phyloP scores from a whole-genome alignment of 495 filamentous ascomycete species.

The Apodospora peruviana region DNA sequence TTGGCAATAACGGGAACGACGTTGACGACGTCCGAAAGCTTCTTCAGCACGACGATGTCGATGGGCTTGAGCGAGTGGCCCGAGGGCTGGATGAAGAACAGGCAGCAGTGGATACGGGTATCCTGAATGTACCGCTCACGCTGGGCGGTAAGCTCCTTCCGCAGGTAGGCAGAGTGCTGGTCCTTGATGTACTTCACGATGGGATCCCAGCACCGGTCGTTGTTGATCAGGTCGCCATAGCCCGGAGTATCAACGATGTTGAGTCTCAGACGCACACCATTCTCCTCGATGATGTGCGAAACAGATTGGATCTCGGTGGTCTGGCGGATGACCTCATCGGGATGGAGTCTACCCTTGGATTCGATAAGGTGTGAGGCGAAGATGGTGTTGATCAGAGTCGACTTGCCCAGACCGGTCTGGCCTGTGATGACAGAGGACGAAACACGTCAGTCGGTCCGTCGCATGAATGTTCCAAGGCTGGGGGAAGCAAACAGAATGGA shows the following conservation, averaged over 20 bases:
- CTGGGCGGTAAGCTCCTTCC: slow-evolving; percentile 99
- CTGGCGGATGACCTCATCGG: slow-evolving; percentile 85
- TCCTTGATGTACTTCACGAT: slow-evolving; percentile 99
- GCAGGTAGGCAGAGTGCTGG: slow-evolving; percentile 98
- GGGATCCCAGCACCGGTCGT: slow-evolving; percentile 98
- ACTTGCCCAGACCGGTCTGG: slow-evolving; percentile 98
- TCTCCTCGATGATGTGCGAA: slow-evolving; percentile 99
- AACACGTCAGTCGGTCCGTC: slow-evolving; percentile 31
- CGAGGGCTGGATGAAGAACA: slow-evolving; percentile 99
- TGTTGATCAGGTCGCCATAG: slow-evolving; percentile 98
- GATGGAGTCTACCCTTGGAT: slow-evolving; percentile 88
- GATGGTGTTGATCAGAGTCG: slow-evolving; percentile 99
- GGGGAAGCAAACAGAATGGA: not conserved
- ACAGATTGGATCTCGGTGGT: slow-evolving; percentile 98
- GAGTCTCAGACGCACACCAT: slow-evolving; percentile 92
- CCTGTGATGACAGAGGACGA: slow-evolving; percentile 57
- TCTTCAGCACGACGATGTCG: slow-evolving; percentile 98
- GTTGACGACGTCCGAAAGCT: slow-evolving; percentile 97
- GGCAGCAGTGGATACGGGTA: slow-evolving; percentile 97
- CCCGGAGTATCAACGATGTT: slow-evolving; percentile 98
- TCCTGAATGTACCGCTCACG: slow-evolving; percentile 99
- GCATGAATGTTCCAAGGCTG: slow-evolving; percentile 6
- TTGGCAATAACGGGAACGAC: slow-evolving; percentile 99
- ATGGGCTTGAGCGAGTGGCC: slow-evolving; percentile 98
- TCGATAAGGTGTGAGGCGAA: slow-evolving; percentile 99